Percentiles rank a stretch among this genome's conserved stretches.
phyloP scores from a whole-genome alignment of 345 rosid genomes.

The Microthlaspi erraticum region DNA sequence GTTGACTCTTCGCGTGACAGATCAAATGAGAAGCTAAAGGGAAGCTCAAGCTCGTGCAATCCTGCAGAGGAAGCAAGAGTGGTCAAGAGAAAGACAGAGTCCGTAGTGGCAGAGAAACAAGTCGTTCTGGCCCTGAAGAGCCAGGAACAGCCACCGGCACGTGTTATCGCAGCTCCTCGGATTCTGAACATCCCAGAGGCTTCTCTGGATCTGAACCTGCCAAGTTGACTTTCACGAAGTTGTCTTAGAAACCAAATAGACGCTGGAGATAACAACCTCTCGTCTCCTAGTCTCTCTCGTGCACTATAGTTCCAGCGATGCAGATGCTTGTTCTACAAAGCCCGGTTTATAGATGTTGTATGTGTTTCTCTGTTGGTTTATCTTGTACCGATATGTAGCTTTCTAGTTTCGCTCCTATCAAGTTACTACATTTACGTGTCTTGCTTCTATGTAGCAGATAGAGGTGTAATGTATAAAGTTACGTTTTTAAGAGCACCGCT shows the following conservation, averaged over 20 bases:
- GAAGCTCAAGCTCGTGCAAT: constrained; percentile 31
- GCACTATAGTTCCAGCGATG: neutral
- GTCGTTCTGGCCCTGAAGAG: constrained; percentile 37
- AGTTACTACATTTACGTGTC: neutral
- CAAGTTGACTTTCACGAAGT: constrained; percentile 26
- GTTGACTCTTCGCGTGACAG: constrained; percentile 25
- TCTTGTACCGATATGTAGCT: neutral
- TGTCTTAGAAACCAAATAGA: constrained; percentile 8
- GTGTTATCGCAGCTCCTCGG: constrained; percentile 18
- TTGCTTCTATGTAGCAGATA: neutral
- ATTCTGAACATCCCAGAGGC: constrained; percentile 14
- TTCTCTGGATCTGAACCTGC: constrained; percentile 38
- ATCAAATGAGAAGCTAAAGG: constrained; percentile 41
- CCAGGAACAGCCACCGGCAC: constrained; percentile 25
- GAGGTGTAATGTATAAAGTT: constrained; percentile 19
- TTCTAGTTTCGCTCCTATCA: neutral
- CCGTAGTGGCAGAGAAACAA: constrained; percentile 30
- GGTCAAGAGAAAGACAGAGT: constrained; percentile 33
- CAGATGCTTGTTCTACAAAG: neutral
- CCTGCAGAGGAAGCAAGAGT: constrained; percentile 35
- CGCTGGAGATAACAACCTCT: neutral
- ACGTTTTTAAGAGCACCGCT: neutral
- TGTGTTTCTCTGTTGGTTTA: constrained; percentile 2
- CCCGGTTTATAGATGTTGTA: neutral
- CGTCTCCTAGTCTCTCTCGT: neutral